Evolutionary conservation across 768 basidiomycete species (phyloP).

Genomic region (Tylopilus rubrobrunneus): DNA sequence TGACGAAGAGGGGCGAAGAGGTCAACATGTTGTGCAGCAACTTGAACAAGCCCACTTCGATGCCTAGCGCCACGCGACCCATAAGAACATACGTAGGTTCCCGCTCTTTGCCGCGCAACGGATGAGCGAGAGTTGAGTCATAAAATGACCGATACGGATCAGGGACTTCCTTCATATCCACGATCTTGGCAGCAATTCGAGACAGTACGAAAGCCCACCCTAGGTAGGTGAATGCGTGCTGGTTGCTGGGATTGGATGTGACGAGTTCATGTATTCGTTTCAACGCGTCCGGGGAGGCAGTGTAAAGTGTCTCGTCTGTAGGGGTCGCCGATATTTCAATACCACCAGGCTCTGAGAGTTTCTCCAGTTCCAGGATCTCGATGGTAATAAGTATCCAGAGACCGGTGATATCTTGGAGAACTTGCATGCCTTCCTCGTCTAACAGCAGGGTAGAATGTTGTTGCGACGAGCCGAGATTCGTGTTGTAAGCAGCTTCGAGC

Average conservation of each 20-base stretch:
- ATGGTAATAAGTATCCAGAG: conserved; percentile 78
- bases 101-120: conserved; percentile 48
- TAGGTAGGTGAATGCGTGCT: conserved; percentile 68
- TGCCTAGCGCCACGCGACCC: conserved; percentile 52
- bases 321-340: conserved; percentile 54
- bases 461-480: conserved; percentile 63
- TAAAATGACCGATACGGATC: conserved; percentile 53
- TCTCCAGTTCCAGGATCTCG: conserved; percentile 79
- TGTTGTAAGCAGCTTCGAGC: conserved; percentile 60
- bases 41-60: conserved; percentile 57
- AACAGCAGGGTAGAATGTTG: conserved; percentile 60
- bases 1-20: conserved; percentile 72
- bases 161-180: conserved; percentile 49
- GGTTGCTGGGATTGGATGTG: conserved; percentile 52
- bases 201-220: conserved; percentile 85
- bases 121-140: conserved; percentile 44
- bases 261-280: conserved; percentile 67
- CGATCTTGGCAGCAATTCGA: conserved; percentile 46
- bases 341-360: conserved; percentile 47
- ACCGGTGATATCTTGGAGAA: conserved; percentile 64
- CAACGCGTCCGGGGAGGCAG: conserved; percentile 58
- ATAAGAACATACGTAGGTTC: conserved; percentile 57
- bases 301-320: conserved; percentile 48
- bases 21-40: conserved; percentile 58
- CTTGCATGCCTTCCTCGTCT: conserved; percentile 67